Evolutionary conservation across 352 stramenopile genomes (phyloP).

Genomic region (Phytophthora megakarya): DNA sequence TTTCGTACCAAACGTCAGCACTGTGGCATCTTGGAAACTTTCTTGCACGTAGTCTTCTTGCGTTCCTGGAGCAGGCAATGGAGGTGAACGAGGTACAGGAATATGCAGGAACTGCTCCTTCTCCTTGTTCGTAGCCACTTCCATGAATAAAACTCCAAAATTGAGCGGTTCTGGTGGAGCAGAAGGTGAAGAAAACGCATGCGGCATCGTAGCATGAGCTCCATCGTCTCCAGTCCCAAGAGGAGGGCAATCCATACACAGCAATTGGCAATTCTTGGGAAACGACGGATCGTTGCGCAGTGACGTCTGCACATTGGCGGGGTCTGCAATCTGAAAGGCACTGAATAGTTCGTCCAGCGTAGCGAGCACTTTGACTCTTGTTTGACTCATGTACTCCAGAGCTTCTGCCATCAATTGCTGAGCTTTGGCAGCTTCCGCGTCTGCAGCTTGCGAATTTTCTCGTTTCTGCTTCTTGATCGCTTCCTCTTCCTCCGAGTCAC

Average conservation of each 20-base stretch:
- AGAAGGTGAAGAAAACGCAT: conserved; percentile 21
- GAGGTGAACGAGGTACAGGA: conserved; percentile 51
- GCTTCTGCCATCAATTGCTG: conserved; percentile 22
- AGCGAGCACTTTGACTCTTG: conserved; percentile 49
- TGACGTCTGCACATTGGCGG: conserved; percentile 30
- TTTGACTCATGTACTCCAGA: conserved; percentile 39
- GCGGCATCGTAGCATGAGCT: conserved; percentile 4
- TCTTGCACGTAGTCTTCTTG: conserved; percentile 30
- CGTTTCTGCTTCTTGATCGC: conserved; percentile 37
- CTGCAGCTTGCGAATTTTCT: conserved; percentile 11
- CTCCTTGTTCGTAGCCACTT: conserved; percentile 32
- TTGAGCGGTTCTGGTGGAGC: conserved; percentile 42
- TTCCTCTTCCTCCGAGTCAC: conserved; percentile 45
- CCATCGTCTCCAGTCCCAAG: conserved; percentile 7
- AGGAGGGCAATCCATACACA: conserved; percentile 64
- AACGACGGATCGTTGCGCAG: conserved; percentile 36
- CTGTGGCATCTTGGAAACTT: conserved; percentile 67
- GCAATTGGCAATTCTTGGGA: conserved; percentile 42
- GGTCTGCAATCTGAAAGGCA: conserved; percentile 46
- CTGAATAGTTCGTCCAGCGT: conserved; percentile 44
- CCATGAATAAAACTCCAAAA: conserved; percentile 65
- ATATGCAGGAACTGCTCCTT: conserved; percentile 53
- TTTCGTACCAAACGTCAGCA: conserved; percentile 62
- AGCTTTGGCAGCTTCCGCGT: conserved; percentile 10
- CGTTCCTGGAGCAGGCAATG: conserved; percentile 17